Conservation (phyloP, 352 stramenopile genomes). For the Phytopythium litorale region DNA sequence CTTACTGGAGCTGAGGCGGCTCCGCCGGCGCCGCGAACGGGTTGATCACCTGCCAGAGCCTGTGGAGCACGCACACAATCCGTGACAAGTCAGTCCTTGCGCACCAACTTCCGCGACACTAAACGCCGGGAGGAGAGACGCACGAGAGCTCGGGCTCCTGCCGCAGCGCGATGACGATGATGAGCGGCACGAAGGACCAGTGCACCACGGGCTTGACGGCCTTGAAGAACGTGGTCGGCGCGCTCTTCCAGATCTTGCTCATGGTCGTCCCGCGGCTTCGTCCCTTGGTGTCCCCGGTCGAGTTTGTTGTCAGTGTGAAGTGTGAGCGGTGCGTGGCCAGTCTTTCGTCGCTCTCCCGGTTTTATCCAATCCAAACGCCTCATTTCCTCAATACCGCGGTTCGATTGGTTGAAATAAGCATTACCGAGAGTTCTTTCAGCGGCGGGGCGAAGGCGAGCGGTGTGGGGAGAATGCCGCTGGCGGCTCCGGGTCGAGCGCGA, state of each 20-base stretch:
- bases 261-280: constrained; percentile 14
- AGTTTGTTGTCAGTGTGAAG: no score
- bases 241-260: constrained; percentile 77
- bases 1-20: constrained; percentile 38
- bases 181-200: constrained; percentile 74
- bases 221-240: constrained; percentile 74
- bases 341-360: constrained; percentile 6
- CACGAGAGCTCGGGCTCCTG: constrained; percentile 74
- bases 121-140: constrained; percentile 9
- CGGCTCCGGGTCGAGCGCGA: constrained; percentile 41
- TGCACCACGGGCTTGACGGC: constrained; percentile 83
- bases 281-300: background rate
- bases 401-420: constrained; percentile 9
- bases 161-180: constrained; percentile 77
- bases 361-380: constrained; percentile 9
- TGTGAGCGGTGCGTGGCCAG: constrained; percentile 1
- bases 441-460: background rate
- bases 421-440: background rate
- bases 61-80: constrained; percentile 16
- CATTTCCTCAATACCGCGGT: background rate
- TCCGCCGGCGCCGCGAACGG: constrained; percentile 63
- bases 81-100: background rate
- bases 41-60: constrained; percentile 72
- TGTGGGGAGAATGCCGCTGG: background rate
- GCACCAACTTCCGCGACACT: background rate